Evolutionary conservation across 169 alveolate genomes (phyloP).

Genomic region (Plasmodium berghei): DNA sequence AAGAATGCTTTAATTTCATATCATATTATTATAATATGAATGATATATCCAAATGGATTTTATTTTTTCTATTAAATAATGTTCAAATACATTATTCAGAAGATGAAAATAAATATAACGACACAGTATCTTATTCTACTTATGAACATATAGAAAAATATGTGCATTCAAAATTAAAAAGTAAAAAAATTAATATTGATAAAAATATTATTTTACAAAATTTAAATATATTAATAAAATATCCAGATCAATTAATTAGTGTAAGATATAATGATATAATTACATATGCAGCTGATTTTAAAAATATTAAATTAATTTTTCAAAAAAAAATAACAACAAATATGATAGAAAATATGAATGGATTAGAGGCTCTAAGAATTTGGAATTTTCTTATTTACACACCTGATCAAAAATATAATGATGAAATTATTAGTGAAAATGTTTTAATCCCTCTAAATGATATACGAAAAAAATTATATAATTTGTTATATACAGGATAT

Average conservation of each 20-base stretch:
- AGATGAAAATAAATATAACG: slow-evolving; percentile 28
- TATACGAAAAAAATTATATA: slow-evolving; percentile 70
- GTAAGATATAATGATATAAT: slow-evolving; percentile 37
- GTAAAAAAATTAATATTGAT: slow-evolving; percentile 35
- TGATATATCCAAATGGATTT: slow-evolving; percentile 30
- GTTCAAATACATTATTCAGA: slow-evolving; percentile 26
- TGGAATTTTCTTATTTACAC: slow-evolving; percentile 38
- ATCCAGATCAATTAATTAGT: slow-evolving; percentile 51
- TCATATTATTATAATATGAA: slow-evolving; percentile 29
- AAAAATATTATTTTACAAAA: slow-evolving; percentile 63
- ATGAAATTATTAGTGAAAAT: slow-evolving; percentile 71
- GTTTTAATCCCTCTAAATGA: slow-evolving; percentile 66
- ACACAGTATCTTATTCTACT: slow-evolving; percentile 8
- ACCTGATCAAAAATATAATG: slow-evolving; percentile 45
- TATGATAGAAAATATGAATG: slow-evolving; percentile 62
- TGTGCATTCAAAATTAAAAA: slow-evolving; percentile 48
- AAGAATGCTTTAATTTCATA: slow-evolving; percentile 60
- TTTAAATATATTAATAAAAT: slow-evolving; percentile 54
- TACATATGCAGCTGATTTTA: slow-evolving; percentile 43
- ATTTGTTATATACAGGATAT: slow-evolving; percentile 51
- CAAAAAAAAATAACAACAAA: slow-evolving; percentile 41
- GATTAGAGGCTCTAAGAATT: slow-evolving; percentile 34
- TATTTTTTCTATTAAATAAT: slow-evolving; percentile 39
- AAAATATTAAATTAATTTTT: slow-evolving; percentile 42
- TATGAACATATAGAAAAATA: slow-evolving; percentile 60